Percentiles rank a stretch among this genome's conserved stretches.
phyloP scores from a whole-genome alignment of 306 rosid genomes.

The Vigna unguiculata region DNA sequence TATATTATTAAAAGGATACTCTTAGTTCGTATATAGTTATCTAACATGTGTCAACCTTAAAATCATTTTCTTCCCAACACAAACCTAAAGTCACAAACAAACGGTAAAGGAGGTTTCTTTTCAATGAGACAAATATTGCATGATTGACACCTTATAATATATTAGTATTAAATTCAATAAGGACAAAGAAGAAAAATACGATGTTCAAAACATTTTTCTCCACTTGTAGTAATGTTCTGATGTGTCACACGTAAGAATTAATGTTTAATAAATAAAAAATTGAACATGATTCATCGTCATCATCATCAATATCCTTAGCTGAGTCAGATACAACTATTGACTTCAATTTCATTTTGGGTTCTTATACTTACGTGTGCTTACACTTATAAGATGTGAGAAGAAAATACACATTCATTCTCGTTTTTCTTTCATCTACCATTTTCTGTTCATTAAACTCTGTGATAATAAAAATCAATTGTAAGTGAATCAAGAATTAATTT shows the following conservation, averaged over 20 bases:
- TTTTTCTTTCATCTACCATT: no score
- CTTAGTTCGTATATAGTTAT: no score
- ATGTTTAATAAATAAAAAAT: not conserved
- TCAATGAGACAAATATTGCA: not conserved
- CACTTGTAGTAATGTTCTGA: not conserved
- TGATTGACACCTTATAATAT: not conserved
- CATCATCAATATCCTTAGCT: not conserved
- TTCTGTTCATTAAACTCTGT: no score
- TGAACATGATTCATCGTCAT: constrained; percentile 12
- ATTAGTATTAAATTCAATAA: not conserved
- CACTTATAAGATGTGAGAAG: no score
- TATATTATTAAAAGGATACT: no score
- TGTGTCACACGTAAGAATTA: not conserved
- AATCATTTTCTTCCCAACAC: not conserved
- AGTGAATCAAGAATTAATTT: no score
- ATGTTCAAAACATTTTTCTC: not conserved
- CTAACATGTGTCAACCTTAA: not conserved
- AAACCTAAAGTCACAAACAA: not conserved
- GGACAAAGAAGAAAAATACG: not conserved
- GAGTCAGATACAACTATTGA: constrained; percentile 6
- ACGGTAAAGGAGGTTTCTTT: not conserved
- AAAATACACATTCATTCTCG: no score
- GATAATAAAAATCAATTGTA: no score
- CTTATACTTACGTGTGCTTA: not conserved
- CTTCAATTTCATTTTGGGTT: constrained; percentile 6